These are phyloP conservation scores for Boechera stricta DNA, from an alignment of 345 rosid species.

Conservation along the genomic window DNA sequence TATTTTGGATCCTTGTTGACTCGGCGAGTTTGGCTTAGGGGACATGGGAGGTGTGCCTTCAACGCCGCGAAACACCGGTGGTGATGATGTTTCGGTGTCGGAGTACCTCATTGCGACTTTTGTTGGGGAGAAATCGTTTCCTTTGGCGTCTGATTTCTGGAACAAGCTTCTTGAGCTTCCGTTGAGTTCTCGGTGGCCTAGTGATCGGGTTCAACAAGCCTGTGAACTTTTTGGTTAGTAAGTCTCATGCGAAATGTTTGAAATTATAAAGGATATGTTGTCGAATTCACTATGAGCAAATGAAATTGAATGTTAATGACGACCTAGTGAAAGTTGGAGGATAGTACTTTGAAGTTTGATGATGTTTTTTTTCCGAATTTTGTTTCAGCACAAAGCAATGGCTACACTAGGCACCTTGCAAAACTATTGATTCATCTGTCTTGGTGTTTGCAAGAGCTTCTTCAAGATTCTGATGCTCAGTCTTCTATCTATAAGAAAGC, in stretches of 20 bases:
- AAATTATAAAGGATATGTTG: neutral
- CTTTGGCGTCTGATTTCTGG: conserved; percentile 91
- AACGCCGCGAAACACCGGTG: conserved; percentile 62
- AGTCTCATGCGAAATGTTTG: neutral
- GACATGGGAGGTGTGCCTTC: conserved; percentile 91
- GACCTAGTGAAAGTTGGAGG: conserved; percentile 6
- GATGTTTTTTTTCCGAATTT: neutral
- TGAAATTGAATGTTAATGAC: conserved; percentile 13
- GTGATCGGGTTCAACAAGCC: conserved; percentile 69
- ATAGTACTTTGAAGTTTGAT: neutral
- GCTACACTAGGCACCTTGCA: conserved; percentile 80
- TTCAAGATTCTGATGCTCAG: conserved; percentile 54
- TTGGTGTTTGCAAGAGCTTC: conserved; percentile 79
- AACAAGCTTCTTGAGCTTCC: conserved; percentile 91
- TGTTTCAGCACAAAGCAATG: conserved; percentile 66
- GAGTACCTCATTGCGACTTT: conserved; percentile 80
- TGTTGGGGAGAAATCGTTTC: conserved; percentile 93
- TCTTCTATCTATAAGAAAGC: conserved; percentile 61
- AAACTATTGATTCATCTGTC: conserved; percentile 86
- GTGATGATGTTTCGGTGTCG: conserved; percentile 56
- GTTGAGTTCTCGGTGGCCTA: conserved; percentile 70
- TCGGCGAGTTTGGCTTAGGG: conserved; percentile 25
- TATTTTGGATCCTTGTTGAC: conserved; percentile 48
- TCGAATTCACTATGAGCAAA: neutral
- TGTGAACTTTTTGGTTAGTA: conserved; percentile 76